phyloP scores from a whole-genome alignment of 805 yeast genomes.

The Pichia eremophila region DNA sequence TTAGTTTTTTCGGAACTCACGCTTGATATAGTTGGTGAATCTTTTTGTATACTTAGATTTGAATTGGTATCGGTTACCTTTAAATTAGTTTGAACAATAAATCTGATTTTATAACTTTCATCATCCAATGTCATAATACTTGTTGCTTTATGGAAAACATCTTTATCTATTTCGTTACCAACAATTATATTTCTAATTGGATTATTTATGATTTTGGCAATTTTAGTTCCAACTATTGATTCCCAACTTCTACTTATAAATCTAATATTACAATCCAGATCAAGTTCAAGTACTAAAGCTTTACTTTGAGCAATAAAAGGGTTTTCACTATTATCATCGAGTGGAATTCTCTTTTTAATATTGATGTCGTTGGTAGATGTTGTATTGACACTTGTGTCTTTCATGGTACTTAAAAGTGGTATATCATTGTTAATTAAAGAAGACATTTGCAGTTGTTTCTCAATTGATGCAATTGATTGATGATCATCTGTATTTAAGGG shows the following conservation, averaged over 20 bases:
- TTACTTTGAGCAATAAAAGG: background rate
- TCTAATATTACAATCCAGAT: conserved; percentile 66
- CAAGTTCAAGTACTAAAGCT: conserved; percentile 76
- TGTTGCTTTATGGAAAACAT: conserved; percentile 62
- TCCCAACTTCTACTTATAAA: conserved; percentile 77
- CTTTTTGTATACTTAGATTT: background rate
- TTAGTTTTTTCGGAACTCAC: background rate
- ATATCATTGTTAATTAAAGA: background rate
- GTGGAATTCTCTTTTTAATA: background rate
- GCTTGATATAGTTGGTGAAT: background rate
- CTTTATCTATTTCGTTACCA: conserved; percentile 56
- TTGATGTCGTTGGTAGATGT: background rate
- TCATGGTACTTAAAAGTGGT: background rate
- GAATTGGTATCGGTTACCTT: background rate
- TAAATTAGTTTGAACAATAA: conserved; percentile 37
- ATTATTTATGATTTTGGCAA: conserved; percentile 41
- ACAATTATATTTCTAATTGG: conserved; percentile 57
- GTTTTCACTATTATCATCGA: background rate
- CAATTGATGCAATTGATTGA: background rate
- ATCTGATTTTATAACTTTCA: conserved; percentile 68
- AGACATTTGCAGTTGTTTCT: background rate
- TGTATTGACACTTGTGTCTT: no score
- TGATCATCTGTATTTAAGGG: conserved; percentile 1
- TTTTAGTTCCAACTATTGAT: conserved; percentile 58
- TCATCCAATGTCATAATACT: conserved; percentile 65